phyloP scores from a whole-genome alignment of 345 rosid species.

The Rhodomyrtus tomentosa region DNA sequence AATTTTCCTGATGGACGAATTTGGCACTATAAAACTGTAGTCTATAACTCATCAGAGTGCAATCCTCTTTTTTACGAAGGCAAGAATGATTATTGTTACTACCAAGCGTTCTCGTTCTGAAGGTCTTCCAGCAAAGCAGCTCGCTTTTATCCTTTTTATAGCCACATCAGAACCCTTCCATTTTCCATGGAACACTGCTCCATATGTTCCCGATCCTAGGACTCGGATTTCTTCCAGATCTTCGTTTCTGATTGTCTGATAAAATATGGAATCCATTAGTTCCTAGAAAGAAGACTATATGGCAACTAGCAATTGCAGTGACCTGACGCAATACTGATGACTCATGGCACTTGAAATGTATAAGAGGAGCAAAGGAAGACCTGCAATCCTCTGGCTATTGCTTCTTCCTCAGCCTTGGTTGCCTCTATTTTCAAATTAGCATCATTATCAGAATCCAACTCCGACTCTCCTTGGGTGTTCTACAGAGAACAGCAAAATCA shows the following conservation, averaged over 20 bases:
- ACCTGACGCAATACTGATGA: not conserved
- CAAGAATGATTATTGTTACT: not conserved
- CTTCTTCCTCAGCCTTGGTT: constrained; percentile 94
- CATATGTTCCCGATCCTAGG: constrained; percentile 93
- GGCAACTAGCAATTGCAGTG: not conserved
- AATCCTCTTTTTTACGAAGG: not conserved
- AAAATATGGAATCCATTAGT: not conserved
- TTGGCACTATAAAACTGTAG: not conserved
- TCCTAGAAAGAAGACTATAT: not conserved
- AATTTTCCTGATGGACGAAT: not conserved
- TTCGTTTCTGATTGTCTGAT: constrained; percentile 74
- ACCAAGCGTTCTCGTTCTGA: constrained; percentile 73
- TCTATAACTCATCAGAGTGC: not conserved
- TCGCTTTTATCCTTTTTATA: constrained; percentile 93
- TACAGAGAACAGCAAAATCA: constrained; percentile 24
- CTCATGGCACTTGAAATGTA: not conserved
- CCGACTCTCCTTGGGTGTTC: constrained; percentile 58
- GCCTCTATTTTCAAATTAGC: constrained; percentile 63
- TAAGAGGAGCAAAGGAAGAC: constrained; percentile 17
- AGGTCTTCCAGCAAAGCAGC: constrained; percentile 98
- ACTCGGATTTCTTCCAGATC: constrained; percentile 95
- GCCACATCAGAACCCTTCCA: constrained; percentile 99
- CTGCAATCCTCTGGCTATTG: constrained; percentile 86
- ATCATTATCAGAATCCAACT: constrained; percentile 55
- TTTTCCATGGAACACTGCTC: constrained; percentile 94